These are phyloP conservation scores for Solanum bukasovii DNA, from an alignment of 257 asterid species.

Conservation along the genomic window DNA sequence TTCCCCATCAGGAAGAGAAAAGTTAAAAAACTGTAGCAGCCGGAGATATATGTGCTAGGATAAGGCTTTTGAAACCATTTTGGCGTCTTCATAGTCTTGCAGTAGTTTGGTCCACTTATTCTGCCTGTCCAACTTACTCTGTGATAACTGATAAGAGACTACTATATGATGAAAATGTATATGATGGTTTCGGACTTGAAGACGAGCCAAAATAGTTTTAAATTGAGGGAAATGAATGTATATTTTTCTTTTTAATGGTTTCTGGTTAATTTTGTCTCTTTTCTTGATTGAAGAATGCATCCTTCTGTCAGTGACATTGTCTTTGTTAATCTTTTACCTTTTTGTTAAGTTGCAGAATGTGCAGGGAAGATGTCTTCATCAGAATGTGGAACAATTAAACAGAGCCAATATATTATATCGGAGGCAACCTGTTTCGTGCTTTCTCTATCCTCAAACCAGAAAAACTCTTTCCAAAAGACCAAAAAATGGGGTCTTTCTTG, in stretches of 20 bases:
- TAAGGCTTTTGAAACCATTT: not conserved
- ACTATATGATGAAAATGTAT: not conserved
- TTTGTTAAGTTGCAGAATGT: conserved; percentile 43
- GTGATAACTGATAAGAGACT: not conserved
- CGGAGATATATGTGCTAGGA: not conserved
- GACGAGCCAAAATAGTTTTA: not conserved
- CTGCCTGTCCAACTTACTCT: not conserved
- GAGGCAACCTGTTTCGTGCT: conserved; percentile 43
- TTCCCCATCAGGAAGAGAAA: not conserved
- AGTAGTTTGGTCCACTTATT: not conserved
- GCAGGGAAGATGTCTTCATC: conserved; percentile 31
- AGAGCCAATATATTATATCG: conserved; percentile 17
- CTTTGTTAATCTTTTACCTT: not conserved
- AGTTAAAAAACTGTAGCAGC: not conserved
- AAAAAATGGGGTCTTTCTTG: conserved; percentile 48
- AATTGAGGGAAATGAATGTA: not conserved
- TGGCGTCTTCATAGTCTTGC: not conserved
- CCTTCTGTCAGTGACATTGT: not conserved
- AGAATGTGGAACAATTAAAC: conserved; percentile 21
- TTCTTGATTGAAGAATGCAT: not conserved
- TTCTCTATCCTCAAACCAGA: conserved; percentile 43
- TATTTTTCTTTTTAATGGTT: not conserved
- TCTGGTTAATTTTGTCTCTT: not conserved
- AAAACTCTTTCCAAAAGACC: conserved; percentile 27
- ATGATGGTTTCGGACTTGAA: not conserved